These are phyloP conservation scores for Microcyclospora tardicrescens DNA, from an alignment of 2,329 filamentous ascomycete genomes.

Conservation along the genomic window DNA sequence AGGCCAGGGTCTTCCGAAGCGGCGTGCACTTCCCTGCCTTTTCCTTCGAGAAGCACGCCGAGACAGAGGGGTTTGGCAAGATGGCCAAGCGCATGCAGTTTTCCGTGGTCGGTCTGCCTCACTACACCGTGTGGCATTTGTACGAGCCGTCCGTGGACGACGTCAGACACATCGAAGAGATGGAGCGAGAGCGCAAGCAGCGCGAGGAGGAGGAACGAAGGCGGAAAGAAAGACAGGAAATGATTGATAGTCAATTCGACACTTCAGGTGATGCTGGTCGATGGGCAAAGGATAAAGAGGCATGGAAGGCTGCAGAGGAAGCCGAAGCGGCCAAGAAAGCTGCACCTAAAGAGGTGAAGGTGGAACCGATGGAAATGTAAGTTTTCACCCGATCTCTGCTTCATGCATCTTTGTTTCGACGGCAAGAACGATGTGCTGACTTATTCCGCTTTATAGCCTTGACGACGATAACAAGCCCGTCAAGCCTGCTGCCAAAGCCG, in stretches of 20 bases:
- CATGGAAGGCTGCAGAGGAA: slow-evolving; percentile 35
- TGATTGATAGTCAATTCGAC: slow-evolving; percentile 69
- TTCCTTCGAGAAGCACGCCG: slow-evolving; percentile 95
- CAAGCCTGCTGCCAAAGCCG: no score
- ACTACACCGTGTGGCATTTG: slow-evolving; percentile 98
- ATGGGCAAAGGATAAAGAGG: slow-evolving; percentile 82
- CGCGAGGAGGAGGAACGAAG: slow-evolving; percentile 70
- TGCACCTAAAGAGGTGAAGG: slow-evolving; percentile 1
- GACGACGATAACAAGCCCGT: no score
- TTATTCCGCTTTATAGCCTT: no score
- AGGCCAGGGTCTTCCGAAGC: slow-evolving; percentile 85
- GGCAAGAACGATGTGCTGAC: no score
- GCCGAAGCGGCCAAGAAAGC: slow-evolving; percentile 1
- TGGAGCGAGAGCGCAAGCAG: slow-evolving; percentile 74
- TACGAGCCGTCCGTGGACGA: slow-evolving; percentile 99
- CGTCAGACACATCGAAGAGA: slow-evolving; percentile 95
- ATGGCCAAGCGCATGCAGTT: slow-evolving; percentile 97
- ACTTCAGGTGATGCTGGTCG: slow-evolving; percentile 62
- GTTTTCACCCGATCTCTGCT: neutral
- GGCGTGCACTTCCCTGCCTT: slow-evolving; percentile 97
- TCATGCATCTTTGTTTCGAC: no score
- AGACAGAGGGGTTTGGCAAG: slow-evolving; percentile 98
- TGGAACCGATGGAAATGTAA: neutral
- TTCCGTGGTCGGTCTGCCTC: slow-evolving; percentile 86
- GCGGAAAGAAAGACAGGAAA: slow-evolving; percentile 58